phyloP scores from a whole-genome alignment of 192 early-diverging fungal species.

The Tieghemiomyces parasiticus region DNA sequence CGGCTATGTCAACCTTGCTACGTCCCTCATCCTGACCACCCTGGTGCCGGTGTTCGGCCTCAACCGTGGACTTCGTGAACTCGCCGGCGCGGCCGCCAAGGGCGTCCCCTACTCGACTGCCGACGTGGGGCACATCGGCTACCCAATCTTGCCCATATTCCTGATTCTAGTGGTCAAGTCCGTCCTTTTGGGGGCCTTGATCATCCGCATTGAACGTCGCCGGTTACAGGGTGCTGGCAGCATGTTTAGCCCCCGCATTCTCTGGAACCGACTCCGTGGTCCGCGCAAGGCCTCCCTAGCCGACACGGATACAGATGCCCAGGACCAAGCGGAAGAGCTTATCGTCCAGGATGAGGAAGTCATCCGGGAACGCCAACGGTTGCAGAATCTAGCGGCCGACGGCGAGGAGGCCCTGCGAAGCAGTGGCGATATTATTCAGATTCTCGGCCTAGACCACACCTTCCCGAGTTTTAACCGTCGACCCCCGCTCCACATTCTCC shows the following conservation, averaged over 20 bases:
- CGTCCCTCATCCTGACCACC: not conserved
- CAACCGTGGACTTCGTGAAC: not conserved
- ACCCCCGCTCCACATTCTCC: not conserved
- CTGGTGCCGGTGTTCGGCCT: not conserved
- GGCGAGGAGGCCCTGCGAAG: too few relatives aligned
- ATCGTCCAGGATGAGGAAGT: conserved; percentile 3
- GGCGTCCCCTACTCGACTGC: not conserved
- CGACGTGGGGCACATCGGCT: not conserved
- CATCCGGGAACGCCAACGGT: not conserved
- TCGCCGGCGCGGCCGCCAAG: not conserved
- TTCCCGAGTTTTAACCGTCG: not conserved
- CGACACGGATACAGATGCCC: not conserved
- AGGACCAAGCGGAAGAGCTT: not conserved
- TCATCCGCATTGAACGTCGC: not conserved
- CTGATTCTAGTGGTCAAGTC: not conserved
- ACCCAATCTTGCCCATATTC: not conserved
- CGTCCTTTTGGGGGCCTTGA: not conserved
- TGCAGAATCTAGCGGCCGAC: not conserved
- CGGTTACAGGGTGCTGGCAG: not conserved
- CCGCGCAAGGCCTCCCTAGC: not conserved
- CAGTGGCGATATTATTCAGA: not conserved
- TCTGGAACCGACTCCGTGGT: not conserved
- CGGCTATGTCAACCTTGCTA: not conserved
- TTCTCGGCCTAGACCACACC: not conserved
- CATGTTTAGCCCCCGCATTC: not conserved